phyloP scores from a whole-genome alignment of 306 rosid species.

The Vigna mungo region DNA sequence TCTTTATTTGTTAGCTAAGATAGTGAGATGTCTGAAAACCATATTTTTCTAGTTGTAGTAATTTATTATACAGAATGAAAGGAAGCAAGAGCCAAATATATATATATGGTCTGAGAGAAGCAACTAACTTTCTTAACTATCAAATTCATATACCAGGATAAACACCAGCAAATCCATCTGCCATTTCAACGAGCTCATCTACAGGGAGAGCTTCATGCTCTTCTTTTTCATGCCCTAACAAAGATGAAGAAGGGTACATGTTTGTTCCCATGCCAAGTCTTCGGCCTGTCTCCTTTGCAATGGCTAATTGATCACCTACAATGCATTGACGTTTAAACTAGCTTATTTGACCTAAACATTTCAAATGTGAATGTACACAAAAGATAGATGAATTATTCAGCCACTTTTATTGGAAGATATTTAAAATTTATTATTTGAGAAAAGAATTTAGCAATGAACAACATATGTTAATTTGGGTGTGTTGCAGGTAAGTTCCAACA shows the following conservation, averaged over 20 bases:
- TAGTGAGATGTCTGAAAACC: constrained; percentile 3
- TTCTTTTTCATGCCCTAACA: constrained; percentile 67
- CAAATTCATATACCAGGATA: constrained; percentile 68
- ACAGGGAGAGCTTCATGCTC: constrained; percentile 80
- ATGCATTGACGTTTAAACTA: constrained; percentile 39
- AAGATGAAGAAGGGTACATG: constrained; percentile 91
- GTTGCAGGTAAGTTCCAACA: constrained; percentile 20
- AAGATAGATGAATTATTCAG: constrained; percentile 17
- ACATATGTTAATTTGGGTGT: not conserved
- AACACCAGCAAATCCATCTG: constrained; percentile 94
- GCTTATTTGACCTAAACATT: constrained; percentile 22
- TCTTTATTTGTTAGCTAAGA: constrained; percentile 10
- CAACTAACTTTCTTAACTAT: constrained; percentile 20
- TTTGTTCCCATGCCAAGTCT: constrained; percentile 97
- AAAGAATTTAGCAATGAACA: constrained; percentile 12
- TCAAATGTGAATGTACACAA: constrained; percentile 20
- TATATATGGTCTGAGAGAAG: constrained; percentile 31
- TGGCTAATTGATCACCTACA: constrained; percentile 83
- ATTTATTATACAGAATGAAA: constrained; percentile 6
- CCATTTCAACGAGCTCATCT: constrained; percentile 84
- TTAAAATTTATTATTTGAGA: constrained; percentile 7
- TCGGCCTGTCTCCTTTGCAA: constrained; percentile 90
- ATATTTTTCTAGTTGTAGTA: constrained; percentile 15
- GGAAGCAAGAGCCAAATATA: constrained; percentile 16
- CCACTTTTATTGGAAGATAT: constrained; percentile 20